These are phyloP conservation scores for Salvia sclarea DNA, from an alignment of 305 asterid species.

Conservation along the genomic window DNA sequence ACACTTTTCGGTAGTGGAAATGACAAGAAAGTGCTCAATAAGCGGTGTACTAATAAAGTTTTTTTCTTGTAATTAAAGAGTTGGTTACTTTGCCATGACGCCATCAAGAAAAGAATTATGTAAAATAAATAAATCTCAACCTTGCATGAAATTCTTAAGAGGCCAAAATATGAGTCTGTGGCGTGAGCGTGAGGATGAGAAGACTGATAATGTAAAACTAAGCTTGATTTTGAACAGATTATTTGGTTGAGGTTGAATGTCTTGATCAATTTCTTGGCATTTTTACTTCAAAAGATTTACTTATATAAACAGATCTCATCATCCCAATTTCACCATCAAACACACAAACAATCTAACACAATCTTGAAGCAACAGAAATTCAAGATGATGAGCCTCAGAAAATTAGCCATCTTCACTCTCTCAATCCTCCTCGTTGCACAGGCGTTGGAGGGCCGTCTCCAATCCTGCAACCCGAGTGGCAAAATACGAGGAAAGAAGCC, in stretches of 20 bases:
- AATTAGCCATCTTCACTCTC: constrained; percentile 15
- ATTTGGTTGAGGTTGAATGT: background rate
- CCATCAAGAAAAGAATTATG: too few relatives aligned
- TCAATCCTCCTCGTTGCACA: constrained; percentile 10
- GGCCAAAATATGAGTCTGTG: background rate
- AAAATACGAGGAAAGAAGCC: constrained; percentile 44
- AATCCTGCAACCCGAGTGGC: constrained; percentile 35
- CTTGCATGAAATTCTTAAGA: too few relatives aligned
- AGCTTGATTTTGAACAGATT: background rate
- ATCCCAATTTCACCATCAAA: constrained; percentile 3
- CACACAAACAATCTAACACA: background rate
- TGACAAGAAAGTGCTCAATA: constrained; percentile 25
- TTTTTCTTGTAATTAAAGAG: background rate
- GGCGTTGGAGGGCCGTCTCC: background rate
- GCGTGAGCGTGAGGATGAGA: background rate
- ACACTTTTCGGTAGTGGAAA: background rate
- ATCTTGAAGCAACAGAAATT: background rate
- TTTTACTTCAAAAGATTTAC: background rate
- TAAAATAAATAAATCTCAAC: too few relatives aligned
- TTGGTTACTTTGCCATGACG: background rate
- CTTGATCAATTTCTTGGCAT: constrained; percentile 24
- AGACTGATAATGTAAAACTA: background rate
- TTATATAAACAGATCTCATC: constrained; percentile 17
- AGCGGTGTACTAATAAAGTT: background rate
- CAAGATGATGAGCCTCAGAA: constrained; percentile 27